Evolutionary conservation across 225 moss, liverwort and hornwort species (phyloP), one percentile per base, ranked within the genome.

Genomic region (Sphagnum tenellum): DNA sequence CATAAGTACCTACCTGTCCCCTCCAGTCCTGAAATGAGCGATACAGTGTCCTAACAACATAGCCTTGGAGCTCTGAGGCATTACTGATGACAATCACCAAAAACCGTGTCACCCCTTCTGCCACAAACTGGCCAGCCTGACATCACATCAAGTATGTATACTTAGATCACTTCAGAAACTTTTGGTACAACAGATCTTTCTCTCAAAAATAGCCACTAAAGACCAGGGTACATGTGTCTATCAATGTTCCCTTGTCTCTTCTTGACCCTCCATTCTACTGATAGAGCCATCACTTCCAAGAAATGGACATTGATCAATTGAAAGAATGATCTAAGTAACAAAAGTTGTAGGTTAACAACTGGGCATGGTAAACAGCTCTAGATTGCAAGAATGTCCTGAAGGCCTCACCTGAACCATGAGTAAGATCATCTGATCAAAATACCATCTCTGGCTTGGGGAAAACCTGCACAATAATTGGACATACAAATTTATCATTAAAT

Each of bases 401-500:
- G 65, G 65, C 45, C 56, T 70, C 80, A 92, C 95, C 92, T 92
- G 89, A 48, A 77, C 78, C 95, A 98, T 82, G 10, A 93, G 68
- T 66, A 79, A 67, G 68, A 98, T 81, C 73, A 90, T 85, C 66
- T 89, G 96, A 76, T 98, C 89, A 50, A 98, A 89, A 66, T 93
- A 90, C 96, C 96, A 98, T 66, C 83, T 81, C 78, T 86, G 90
- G 51, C 83, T 79, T 55, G 96, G 96, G 70, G 88, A 67, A 70
- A 89, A 90, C 80, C 96, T 98, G 81, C 70, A 66, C 57, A 70
- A 44, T n/a, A 9, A 66, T 57, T 29, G 29, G 29, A 29, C 29
- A 29, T 29, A 29, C 29, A 29, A 29, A 29, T 29, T 29, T 29
- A 29, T 29, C 29, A 29, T 29, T 29, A 29, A 29, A 29, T 29